Evolutionary conservation across 2,329 filamentous ascomycete species (phyloP).

Genomic region (Aureobasidium leucospermi): DNA sequence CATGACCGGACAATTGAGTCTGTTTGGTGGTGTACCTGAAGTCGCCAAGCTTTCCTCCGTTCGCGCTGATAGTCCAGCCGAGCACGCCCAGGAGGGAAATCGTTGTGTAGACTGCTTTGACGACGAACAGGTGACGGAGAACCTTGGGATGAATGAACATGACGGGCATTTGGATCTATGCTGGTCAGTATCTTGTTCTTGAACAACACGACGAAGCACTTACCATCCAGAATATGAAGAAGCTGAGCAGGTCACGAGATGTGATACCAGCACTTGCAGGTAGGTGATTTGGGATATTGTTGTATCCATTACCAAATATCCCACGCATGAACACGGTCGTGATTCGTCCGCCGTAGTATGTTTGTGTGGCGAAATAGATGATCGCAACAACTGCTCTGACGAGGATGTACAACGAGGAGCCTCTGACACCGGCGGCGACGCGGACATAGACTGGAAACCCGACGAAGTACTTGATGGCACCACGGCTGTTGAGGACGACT

Average conservation of each 20-base stretch:
- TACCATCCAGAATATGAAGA: slow-evolving; percentile 5
- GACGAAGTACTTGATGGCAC: not conserved
- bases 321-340: slow-evolving; percentile 1
- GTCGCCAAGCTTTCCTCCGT: not conserved
- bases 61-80: not conserved
- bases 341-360: slow-evolving; percentile 4
- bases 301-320: not conserved
- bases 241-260: not conserved
- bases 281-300: slow-evolving; percentile 5
- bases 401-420: not conserved
- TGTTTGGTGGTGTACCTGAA: not conserved
- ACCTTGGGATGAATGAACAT: not conserved
- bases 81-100: slow-evolving; percentile 4
- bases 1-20: slow-evolving; percentile 1
- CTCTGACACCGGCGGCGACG: not conserved
- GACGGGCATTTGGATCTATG: slow-evolving; percentile 1
- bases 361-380: slow-evolving; percentile 3
- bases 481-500: not conserved
- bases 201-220: not conserved
- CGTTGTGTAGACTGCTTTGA: not conserved
- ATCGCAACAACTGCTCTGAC: not conserved
- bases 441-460: slow-evolving; percentile 3
- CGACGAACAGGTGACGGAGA: not conserved
- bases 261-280: not conserved
- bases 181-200: not conserved